Percentiles rank a stretch among this genome's conserved stretches.
Conservation (phyloP, 75 land plant genomes). For the Pinus taeda region DNA sequence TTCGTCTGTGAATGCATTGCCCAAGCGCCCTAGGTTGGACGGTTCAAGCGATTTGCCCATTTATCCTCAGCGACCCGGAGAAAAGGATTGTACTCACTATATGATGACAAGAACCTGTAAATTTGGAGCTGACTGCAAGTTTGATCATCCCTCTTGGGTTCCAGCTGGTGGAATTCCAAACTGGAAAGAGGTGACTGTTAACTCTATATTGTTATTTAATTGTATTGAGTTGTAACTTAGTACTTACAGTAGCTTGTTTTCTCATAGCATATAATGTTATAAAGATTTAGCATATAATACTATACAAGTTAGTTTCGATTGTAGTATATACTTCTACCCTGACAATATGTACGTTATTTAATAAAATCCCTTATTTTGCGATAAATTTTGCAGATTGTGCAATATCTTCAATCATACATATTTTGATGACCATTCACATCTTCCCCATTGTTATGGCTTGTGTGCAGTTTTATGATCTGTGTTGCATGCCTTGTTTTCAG, state of each 20-base stretch:
- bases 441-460: too few relatives aligned
- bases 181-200: slow-evolving; percentile 90
- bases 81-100: slow-evolving; percentile 91
- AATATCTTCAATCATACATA: neutral
- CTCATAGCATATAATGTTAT: neutral
- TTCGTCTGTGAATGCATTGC: slow-evolving; percentile 44
- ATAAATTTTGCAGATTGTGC: neutral
- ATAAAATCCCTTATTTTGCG: neutral
- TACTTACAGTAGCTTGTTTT: neutral
- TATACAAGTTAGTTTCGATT: neutral
- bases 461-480: too few relatives aligned
- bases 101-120: slow-evolving; percentile 95
- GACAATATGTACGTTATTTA: too few relatives aligned
- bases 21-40: slow-evolving; percentile 63
- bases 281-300: neutral
- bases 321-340: neutral
- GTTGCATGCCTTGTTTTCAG: too few relatives aligned
- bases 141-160: slow-evolving; percentile 98
- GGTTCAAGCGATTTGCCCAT: slow-evolving; percentile 50
- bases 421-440: neutral
- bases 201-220: slow-evolving; percentile 6
- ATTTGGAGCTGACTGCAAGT: slow-evolving; percentile 88
- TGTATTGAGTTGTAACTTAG: neutral
- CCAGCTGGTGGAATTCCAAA: slow-evolving; percentile 96
- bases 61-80: slow-evolving; percentile 96